These are phyloP conservation scores for Elymus sibiricus DNA, from an alignment of 176 grass and related monocot species.

Conservation along the genomic window DNA sequence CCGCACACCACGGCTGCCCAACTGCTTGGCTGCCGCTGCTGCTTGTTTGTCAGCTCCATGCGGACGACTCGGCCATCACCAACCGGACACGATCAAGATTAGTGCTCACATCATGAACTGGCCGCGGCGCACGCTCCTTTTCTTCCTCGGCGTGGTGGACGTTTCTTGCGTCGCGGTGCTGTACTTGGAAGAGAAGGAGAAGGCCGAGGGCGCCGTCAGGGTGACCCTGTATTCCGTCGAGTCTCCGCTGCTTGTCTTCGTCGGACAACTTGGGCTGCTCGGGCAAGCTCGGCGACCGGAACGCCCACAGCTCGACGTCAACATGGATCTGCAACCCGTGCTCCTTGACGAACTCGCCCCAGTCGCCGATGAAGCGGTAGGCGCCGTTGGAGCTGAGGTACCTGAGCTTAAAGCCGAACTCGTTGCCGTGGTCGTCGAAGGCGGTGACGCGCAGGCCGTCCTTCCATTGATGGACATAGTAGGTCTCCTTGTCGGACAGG, in stretches of 20 bases:
- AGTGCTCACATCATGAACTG: no score
- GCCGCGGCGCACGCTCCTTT: no score
- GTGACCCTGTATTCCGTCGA: not conserved
- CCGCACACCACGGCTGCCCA: no score
- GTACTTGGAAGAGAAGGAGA: no score
- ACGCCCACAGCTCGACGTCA: not conserved
- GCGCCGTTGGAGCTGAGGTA: conserved; percentile 10
- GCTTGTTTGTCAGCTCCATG: no score
- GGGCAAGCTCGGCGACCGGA: conserved; percentile 1
- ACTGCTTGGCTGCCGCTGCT: no score
- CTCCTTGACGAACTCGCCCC: not conserved
- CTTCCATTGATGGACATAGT: not conserved
- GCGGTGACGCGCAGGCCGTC: not conserved
- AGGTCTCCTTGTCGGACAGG: not conserved
- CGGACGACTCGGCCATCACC: no score
- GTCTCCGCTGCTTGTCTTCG: not conserved
- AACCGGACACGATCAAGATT: no score
- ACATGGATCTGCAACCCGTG: not conserved
- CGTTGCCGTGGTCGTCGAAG: not conserved
- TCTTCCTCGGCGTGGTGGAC: no score
- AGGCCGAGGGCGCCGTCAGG: not conserved
- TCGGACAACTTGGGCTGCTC: not conserved
- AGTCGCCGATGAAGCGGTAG: not conserved
- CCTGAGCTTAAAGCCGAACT: not conserved
- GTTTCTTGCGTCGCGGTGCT: no score